Percentiles rank a stretch among this genome's conserved stretches.
Evolutionary conservation across 1,284 basidiomycete genomes (phyloP).

Genomic region (Gymnopus androsaceus): DNA sequence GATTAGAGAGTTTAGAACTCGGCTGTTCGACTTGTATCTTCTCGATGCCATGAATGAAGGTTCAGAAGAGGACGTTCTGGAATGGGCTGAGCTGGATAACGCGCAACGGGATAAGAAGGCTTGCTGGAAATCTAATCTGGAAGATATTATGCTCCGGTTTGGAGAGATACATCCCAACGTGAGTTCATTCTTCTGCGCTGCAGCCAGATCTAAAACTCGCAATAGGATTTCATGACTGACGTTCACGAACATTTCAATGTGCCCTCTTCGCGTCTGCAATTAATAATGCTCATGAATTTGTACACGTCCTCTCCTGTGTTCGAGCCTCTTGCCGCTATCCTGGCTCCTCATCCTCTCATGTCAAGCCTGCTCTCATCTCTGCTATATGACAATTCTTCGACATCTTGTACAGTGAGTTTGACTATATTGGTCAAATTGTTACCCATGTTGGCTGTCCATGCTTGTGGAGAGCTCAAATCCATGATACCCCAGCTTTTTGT

Average conservation of each 20-base stretch:
- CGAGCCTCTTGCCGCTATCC: conserved; percentile 44
- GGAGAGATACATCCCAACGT: conserved; percentile 65
- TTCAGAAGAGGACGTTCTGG: conserved; percentile 69
- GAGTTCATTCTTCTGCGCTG: conserved; percentile 29
- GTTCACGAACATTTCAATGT: conserved; percentile 59
- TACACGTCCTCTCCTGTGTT: conserved; percentile 61
- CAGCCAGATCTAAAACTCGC: conserved; percentile 17
- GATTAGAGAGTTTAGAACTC: conserved; percentile 62
- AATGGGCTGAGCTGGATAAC: conserved; percentile 66
- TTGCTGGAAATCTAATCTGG: conserved; percentile 75
- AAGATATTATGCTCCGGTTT: conserved; percentile 68
- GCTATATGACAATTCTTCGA: conserved; percentile 72
- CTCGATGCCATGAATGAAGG: conserved; percentile 74
- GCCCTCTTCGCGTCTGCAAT: conserved; percentile 65
- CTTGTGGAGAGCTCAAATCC: conserved; percentile 52
- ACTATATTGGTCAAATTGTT: conserved; percentile 67
- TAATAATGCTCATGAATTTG: conserved; percentile 62
- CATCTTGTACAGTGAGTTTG: conserved; percentile 61
- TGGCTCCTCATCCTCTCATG: conserved; percentile 66
- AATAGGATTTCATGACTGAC: conserved; percentile 66
- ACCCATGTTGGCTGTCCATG: conserved; percentile 70
- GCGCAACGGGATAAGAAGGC: conserved; percentile 58
- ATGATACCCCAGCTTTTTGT: conserved; percentile 64
- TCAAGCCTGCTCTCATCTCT: conserved; percentile 62
- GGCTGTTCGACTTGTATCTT: conserved; percentile 72